Evolutionary conservation across 495 filamentous ascomycete species (phyloP).

Genomic region (Xylaria acuta): DNA sequence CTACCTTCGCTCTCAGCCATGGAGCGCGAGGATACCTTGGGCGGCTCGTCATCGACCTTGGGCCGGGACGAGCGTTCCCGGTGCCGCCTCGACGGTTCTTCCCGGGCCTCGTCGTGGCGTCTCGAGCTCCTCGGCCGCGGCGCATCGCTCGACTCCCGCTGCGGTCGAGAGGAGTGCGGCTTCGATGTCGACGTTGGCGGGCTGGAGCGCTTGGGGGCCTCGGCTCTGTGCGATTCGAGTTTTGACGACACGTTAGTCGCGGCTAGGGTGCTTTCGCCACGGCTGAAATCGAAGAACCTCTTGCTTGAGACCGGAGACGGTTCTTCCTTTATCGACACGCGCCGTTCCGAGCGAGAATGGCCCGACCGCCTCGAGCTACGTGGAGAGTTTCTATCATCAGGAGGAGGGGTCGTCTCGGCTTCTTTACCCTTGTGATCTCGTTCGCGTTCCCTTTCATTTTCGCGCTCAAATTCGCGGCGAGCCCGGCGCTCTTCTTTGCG

Average conservation of each 20-base stretch:
- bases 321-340: slow-evolving; percentile 33
- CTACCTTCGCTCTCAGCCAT: slow-evolving; percentile 10
- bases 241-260: slow-evolving; percentile 32
- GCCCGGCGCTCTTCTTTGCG: slow-evolving; percentile 47
- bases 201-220: slow-evolving; percentile 45
- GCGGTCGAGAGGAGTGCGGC: slow-evolving; percentile 6
- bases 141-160: slow-evolving; percentile 24
- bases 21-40: slow-evolving; percentile 6
- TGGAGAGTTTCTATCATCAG: slow-evolving; percentile 37
- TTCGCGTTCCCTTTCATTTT: slow-evolving; percentile 27
- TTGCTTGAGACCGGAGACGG: slow-evolving; percentile 39
- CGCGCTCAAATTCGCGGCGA: slow-evolving; percentile 35
- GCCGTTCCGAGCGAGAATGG: slow-evolving; percentile 31
- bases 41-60: background rate
- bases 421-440: slow-evolving; percentile 36
- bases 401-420: slow-evolving; percentile 26
- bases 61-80: slow-evolving; percentile 17
- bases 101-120: slow-evolving; percentile 7
- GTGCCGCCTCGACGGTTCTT: slow-evolving; percentile 1
- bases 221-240: slow-evolving; percentile 29
- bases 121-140: slow-evolving; percentile 24
- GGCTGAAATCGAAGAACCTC: slow-evolving; percentile 50
- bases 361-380: slow-evolving; percentile 47
- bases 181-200: slow-evolving; percentile 34
- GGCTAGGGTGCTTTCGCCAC: slow-evolving; percentile 44